These are phyloP conservation scores for Mesotaenium endlicherianum DNA, from an alignment of 139 green algal species.

Conservation along the genomic window DNA sequence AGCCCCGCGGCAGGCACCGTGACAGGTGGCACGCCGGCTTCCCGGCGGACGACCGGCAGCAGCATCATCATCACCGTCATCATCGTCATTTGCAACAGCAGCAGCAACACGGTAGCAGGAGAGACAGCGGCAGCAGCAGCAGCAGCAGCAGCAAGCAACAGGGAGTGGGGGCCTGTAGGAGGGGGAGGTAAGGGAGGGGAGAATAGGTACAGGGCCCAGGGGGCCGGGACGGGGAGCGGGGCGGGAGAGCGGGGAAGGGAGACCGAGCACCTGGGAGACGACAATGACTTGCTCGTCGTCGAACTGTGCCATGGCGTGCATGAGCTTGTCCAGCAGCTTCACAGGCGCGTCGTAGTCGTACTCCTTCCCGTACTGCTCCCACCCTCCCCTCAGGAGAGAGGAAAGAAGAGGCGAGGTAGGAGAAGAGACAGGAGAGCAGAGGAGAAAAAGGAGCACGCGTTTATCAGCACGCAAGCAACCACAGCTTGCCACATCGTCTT, in stretches of 20 bases:
- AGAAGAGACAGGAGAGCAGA: no score
- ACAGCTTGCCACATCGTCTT: no score
- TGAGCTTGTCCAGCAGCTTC: conserved; percentile 82
- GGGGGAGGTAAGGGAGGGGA: neutral
- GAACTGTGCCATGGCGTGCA: conserved; percentile 60
- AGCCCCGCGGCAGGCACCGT: no score
- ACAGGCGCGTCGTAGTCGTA: conserved; percentile 48
- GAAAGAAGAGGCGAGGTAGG: no score
- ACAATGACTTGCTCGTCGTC: conserved; percentile 59
- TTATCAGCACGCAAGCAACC: no score
- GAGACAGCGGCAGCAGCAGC: neutral
- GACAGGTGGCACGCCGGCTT: no score
- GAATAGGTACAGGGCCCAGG: no score
- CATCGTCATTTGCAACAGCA: conserved; percentile 7
- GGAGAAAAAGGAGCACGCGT: no score
- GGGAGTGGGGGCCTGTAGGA: neutral
- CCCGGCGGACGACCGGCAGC: no score
- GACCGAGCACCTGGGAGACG: conserved; percentile 28
- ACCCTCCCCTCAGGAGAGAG: no score
- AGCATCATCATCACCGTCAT: conserved; percentile 84
- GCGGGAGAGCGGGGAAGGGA: neutral
- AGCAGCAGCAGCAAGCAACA: neutral
- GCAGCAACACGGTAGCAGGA: neutral
- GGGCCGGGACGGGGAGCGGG: no score
- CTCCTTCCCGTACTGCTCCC: neutral